Conservation (phyloP, 495 filamentous ascomycete genomes). For the Wilcoxina mikolae region DNA sequence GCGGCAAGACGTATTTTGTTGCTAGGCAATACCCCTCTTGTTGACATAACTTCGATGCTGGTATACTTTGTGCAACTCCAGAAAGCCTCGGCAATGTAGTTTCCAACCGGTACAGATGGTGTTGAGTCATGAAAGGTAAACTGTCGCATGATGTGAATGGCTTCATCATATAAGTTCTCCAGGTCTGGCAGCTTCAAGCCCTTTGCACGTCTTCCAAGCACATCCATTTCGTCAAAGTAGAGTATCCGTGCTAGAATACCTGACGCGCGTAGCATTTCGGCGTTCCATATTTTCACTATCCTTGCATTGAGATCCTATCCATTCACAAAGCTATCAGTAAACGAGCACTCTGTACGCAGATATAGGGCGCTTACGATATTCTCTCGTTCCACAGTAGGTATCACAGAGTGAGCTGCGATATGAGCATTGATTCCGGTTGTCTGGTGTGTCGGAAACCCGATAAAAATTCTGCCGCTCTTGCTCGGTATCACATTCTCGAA, state of each 20-base stretch:
- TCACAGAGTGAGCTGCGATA: constrained; percentile 95
- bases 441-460: constrained; percentile 93
- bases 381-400: constrained; percentile 96
- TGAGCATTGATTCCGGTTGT: constrained; percentile 89
- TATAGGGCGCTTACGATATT: too few species aligned
- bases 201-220: constrained; percentile 46
- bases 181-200: constrained; percentile 41
- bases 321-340: too few species aligned
- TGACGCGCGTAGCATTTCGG: constrained; percentile 82
- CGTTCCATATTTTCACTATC: constrained; percentile 86
- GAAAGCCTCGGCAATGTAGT: constrained; percentile 80
- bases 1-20: constrained; percentile 63
- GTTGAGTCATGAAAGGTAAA: constrained; percentile 82
- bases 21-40: constrained; percentile 64
- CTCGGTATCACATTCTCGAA: constrained; percentile 82
- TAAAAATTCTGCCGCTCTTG: constrained; percentile 81
- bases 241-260: constrained; percentile 81
- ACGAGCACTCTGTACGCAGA: too few species aligned
- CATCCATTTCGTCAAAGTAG: constrained; percentile 69
- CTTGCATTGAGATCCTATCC: constrained; percentile 94
- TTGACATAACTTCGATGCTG: constrained; percentile 75
- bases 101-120: constrained; percentile 61
- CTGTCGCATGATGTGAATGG: constrained; percentile 60
- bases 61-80: constrained; percentile 75
- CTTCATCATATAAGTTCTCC: constrained; percentile 53